Evolutionary conservation across 106 monocot genomes (phyloP).

Genomic region (Dactylorhiza incarnata): DNA sequence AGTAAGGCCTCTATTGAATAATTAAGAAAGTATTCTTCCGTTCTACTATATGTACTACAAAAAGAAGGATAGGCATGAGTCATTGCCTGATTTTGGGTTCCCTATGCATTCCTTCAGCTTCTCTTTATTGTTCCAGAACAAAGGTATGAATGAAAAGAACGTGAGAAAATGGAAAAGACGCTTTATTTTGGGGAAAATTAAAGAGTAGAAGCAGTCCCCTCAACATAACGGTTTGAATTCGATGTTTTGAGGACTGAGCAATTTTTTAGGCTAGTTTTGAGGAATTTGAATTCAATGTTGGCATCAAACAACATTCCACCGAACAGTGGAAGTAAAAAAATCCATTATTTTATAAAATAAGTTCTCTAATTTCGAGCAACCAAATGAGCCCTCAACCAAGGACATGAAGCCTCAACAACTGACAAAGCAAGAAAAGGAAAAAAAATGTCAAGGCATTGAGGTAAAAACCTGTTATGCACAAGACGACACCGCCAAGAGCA

Average conservation of each 20-base stretch:
- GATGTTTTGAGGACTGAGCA: no score
- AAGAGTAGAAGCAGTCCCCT: not conserved
- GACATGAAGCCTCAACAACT: not conserved
- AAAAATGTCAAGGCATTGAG: not conserved
- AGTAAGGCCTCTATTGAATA: no score
- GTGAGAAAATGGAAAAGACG: not conserved
- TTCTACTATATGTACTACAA: no score
- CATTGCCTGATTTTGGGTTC: no score
- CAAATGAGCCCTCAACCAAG: not conserved
- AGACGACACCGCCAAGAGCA: constrained; percentile 85
- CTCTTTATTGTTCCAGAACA: not conserved
- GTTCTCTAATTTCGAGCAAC: not conserved
- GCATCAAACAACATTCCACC: no score
- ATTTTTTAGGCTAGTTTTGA: no score
- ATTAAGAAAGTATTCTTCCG: no score
- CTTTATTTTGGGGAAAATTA: not conserved
- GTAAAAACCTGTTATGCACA: constrained; percentile 82
- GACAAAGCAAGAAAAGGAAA: not conserved
- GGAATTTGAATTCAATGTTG: no score
- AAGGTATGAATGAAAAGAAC: not conserved
- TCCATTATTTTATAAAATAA: not conserved
- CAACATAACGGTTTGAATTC: not conserved
- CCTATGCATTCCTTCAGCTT: not conserved
- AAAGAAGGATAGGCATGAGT: no score
- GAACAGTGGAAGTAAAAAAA: no score